Conservation (phyloP, 2,329 filamentous ascomycete species). For the Ceratocystis alfenasii region DNA sequence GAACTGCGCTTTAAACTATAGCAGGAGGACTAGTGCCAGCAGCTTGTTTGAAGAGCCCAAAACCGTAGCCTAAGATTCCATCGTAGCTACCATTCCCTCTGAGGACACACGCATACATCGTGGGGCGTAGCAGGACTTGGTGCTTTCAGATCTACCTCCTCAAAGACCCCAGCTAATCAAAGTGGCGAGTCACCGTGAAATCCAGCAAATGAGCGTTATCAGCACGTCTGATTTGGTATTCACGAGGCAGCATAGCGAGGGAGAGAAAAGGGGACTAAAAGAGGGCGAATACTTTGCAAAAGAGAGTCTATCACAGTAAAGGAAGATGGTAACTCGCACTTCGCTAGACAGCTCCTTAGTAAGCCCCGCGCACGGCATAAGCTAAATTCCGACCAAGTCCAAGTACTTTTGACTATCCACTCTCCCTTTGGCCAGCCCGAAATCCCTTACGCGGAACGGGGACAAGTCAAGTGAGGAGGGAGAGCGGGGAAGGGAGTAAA, state of each 20-base stretch:
- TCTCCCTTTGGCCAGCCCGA: background rate
- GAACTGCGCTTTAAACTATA: background rate
- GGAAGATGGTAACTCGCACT: background rate
- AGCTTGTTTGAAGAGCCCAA: background rate
- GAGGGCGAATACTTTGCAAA: background rate
- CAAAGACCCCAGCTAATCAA: too few relatives aligned
- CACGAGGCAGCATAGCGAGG: background rate
- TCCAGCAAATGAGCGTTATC: background rate
- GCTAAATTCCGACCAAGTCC: background rate
- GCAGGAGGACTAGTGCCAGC: background rate
- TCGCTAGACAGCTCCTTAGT: background rate
- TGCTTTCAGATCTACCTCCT: too few relatives aligned
- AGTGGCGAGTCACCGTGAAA: background rate
- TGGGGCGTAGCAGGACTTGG: too few relatives aligned
- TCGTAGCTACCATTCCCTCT: too few relatives aligned
- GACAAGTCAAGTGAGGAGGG: background rate
- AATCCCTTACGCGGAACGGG: slow-evolving; percentile 1
- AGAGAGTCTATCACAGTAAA: background rate
- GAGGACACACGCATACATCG: background rate
- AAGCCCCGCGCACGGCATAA: background rate
- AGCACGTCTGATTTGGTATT: background rate
- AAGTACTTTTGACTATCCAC: background rate
- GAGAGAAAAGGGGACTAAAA: background rate
- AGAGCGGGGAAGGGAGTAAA: background rate
- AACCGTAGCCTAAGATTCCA: background rate